Conservation (phyloP, 495 filamentous ascomycete species). For the Xylaria castorea region DNA sequence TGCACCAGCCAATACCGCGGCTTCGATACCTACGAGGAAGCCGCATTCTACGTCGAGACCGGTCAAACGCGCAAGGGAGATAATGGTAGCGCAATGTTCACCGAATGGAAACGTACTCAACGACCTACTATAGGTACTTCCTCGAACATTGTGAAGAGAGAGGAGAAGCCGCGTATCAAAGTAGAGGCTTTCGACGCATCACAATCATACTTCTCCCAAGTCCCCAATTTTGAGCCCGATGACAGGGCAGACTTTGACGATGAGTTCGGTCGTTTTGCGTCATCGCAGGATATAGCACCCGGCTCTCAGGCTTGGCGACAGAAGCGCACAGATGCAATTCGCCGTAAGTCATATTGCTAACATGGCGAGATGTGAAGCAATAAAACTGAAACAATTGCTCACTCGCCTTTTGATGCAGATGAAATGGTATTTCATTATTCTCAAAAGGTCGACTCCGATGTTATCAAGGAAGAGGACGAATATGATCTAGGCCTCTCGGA, state of each 20-base stretch:
- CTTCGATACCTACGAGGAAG: slow-evolving; percentile 31
- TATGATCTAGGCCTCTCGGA: slow-evolving; percentile 12
- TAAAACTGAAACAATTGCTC: background rate
- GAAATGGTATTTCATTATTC: slow-evolving; percentile 44
- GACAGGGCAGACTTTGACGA: slow-evolving; percentile 41
- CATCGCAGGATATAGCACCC: slow-evolving; percentile 43
- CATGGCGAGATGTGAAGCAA: background rate
- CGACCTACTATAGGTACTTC: background rate
- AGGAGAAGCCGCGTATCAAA: slow-evolving; percentile 20
- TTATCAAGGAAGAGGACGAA: slow-evolving; percentile 28
- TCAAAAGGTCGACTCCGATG: slow-evolving; percentile 23
- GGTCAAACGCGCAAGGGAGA: slow-evolving; percentile 1
- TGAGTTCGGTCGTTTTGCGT: slow-evolving; percentile 46
- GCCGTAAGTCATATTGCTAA: slow-evolving; percentile 18
- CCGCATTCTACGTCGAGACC: slow-evolving; percentile 28
- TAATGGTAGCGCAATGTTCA: background rate
- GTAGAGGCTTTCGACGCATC: slow-evolving; percentile 33
- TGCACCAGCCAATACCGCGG: slow-evolving; percentile 31
- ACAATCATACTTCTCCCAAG: slow-evolving; percentile 46
- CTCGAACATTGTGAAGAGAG: background rate
- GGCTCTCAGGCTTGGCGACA: slow-evolving; percentile 42
- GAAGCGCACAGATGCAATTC: slow-evolving; percentile 43
- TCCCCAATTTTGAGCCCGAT: slow-evolving; percentile 41
- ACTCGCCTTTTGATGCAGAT: slow-evolving; percentile 20
- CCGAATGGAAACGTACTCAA: slow-evolving; percentile 1